These are phyloP conservation scores for Stagonosporopsis tanaceti DNA, from an alignment of 2,329 filamentous ascomycete species.

Conservation along the genomic window DNA sequence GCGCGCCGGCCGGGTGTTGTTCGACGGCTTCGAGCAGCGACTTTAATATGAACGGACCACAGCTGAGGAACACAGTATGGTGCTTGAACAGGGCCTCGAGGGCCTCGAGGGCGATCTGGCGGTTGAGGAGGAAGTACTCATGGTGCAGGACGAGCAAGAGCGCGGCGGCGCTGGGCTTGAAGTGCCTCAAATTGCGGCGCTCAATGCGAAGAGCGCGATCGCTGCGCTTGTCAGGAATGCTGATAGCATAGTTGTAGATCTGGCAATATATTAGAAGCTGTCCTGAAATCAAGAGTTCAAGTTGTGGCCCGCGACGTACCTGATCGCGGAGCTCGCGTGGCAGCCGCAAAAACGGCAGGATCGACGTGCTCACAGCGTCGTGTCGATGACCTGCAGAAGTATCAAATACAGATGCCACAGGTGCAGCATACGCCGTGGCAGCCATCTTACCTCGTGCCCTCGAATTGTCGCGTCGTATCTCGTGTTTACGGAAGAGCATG, in stretches of 20 bases:
- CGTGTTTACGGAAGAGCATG: conserved; percentile 18
- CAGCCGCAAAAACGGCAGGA: conserved; percentile 43
- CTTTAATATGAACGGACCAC: conserved; percentile 47
- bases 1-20: conserved; percentile 31
- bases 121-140: conserved; percentile 45
- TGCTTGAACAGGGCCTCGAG: conserved; percentile 46
- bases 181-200: conserved; percentile 44
- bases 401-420: conserved; percentile 17
- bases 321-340: conserved; percentile 50
- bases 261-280: conserved; percentile 11
- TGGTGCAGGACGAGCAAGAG: conserved; percentile 47
- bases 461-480: conserved; percentile 17
- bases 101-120: conserved; percentile 45
- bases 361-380: conserved; percentile 3
- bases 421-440: conserved; percentile 16
- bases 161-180: conserved; percentile 39
- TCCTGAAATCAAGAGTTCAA: neutral
- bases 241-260: conserved; percentile 45
- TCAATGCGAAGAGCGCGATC: conserved; percentile 44
- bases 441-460: conserved; percentile 27
- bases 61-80: conserved; percentile 45
- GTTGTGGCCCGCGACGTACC: conserved; percentile 23
- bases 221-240: conserved; percentile 36
- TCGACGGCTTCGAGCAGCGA: conserved; percentile 40
- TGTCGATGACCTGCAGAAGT: conserved; percentile 10